Conservation (phyloP, 257 asterid species). For the Lycium ferocissimum region DNA sequence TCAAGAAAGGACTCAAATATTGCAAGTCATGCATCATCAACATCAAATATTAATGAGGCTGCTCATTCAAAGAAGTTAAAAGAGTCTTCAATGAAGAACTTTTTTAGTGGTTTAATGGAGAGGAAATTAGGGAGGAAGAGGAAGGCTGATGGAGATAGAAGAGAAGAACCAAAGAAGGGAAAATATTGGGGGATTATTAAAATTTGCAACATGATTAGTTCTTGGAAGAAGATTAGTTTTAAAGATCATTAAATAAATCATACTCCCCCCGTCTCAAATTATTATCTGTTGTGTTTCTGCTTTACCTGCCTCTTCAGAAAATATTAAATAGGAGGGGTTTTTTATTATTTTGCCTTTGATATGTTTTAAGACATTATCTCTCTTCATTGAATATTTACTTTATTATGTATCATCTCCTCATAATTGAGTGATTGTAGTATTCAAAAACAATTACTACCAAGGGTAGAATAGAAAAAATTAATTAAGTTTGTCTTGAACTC, state of each 20-base stretch:
- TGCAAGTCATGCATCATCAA: not conserved
- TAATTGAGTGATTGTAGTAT: too few species aligned
- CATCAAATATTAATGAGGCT: not conserved
- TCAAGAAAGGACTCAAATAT: conserved; percentile 30
- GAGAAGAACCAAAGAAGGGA: not conserved
- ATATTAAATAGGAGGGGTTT: too few species aligned
- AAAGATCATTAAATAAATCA: not conserved
- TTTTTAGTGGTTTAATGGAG: not conserved
- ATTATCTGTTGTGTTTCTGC: too few species aligned
- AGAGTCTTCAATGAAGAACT: not conserved
- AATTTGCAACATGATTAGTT: not conserved
- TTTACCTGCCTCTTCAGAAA: too few species aligned
- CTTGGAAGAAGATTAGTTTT: not conserved
- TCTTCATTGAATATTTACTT: too few species aligned
- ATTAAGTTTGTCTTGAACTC: too few species aligned
- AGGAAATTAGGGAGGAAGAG: not conserved
- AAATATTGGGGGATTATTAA: not conserved
- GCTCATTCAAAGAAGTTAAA: not conserved
- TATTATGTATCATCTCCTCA: too few species aligned
- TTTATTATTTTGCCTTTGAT: too few species aligned
- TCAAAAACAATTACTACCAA: too few species aligned
- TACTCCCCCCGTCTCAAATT: too few species aligned
- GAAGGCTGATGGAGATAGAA: not conserved
- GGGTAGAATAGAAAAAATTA: too few species aligned
- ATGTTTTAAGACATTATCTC: too few species aligned